phyloP scores from a whole-genome alignment of 208 protist genomes.

The Leishmania arabica region DNA sequence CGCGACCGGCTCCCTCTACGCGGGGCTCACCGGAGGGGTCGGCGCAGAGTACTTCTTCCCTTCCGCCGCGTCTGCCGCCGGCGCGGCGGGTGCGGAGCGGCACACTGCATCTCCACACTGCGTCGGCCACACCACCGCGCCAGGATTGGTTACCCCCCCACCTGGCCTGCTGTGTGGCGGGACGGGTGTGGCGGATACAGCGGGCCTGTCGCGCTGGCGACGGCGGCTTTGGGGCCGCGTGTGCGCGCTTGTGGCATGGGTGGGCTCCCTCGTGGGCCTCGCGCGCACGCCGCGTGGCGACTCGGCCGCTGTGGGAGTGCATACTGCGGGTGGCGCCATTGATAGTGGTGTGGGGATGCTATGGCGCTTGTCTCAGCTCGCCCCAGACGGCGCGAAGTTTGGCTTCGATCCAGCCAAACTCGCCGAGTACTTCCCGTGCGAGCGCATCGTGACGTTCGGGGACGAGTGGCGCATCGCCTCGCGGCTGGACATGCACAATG shows the following conservation, averaged over 20 bases:
- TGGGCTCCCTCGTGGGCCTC: conserved; percentile 20
- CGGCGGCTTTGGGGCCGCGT: conserved; percentile 5
- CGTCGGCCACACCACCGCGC: background rate
- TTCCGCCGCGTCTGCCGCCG: background rate
- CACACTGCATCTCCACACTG: background rate
- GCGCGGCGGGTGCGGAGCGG: background rate
- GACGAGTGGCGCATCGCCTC: conserved; percentile 22
- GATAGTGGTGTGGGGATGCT: background rate
- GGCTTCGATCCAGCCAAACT: conserved; percentile 7
- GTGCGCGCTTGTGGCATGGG: conserved; percentile 17
- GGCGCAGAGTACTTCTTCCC: conserved; percentile 3
- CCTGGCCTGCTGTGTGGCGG: background rate
- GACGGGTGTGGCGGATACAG: background rate
- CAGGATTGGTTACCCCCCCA: background rate
- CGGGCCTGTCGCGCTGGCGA: background rate
- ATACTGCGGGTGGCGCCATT: background rate
- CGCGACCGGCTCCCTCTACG: conserved; percentile 3
- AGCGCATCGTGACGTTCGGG: conserved; percentile 38
- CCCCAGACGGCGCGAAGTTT: background rate
- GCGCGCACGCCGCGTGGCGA: background rate
- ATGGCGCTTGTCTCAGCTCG: background rate
- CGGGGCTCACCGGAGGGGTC: conserved; percentile 6
- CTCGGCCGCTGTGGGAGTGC: background rate
- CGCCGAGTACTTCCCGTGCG: conserved; percentile 15
- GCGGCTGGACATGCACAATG: conserved; percentile 49